These are phyloP conservation scores for Penicillium decumbens DNA, from an alignment of 2,329 filamentous ascomycete genomes.

Conservation along the genomic window DNA sequence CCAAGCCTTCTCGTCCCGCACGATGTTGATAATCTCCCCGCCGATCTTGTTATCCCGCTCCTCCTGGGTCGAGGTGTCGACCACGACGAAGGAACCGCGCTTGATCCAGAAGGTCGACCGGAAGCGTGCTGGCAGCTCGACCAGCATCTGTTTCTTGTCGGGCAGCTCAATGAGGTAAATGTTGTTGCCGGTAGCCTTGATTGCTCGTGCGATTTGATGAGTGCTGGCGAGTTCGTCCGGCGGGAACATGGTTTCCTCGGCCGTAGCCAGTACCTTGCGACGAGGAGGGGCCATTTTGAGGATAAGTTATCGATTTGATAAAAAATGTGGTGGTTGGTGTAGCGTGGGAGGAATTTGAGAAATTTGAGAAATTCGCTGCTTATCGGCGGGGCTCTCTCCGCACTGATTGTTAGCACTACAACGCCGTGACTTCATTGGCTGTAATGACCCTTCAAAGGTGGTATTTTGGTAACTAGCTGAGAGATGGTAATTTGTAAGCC, in stretches of 20 bases:
- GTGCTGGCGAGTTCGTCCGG: constrained; percentile 50
- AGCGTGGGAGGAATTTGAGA: too few species aligned
- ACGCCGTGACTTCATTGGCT: neutral
- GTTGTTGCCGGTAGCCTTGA: constrained; percentile 82
- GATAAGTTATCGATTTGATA: neutral
- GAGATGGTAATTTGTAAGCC: neutral
- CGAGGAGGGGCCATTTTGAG: constrained; percentile 65
- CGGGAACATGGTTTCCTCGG: constrained; percentile 63
- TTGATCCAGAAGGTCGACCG: constrained; percentile 93
- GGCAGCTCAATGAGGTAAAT: constrained; percentile 76
- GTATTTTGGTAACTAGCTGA: neutral
- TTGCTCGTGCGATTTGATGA: constrained; percentile 68
- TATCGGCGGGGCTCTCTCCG: constrained; percentile 17
- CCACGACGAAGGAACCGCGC: constrained; percentile 77
- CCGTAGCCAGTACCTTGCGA: constrained; percentile 70
- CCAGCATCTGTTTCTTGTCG: constrained; percentile 60
- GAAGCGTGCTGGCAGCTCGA: constrained; percentile 79
- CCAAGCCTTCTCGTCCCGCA: constrained; percentile 87
- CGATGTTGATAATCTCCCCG: constrained; percentile 89
- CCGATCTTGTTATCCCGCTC: constrained; percentile 69
- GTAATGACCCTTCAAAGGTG: too few species aligned
- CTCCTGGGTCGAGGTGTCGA: constrained; percentile 65
- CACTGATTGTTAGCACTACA: neutral
- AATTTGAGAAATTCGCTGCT: constrained; percentile 12
- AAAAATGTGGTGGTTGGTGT: too few species aligned